Evolutionary conservation across 768 basidiomycete genomes (phyloP).

Genomic region (Daedaleopsis sinensis): DNA sequence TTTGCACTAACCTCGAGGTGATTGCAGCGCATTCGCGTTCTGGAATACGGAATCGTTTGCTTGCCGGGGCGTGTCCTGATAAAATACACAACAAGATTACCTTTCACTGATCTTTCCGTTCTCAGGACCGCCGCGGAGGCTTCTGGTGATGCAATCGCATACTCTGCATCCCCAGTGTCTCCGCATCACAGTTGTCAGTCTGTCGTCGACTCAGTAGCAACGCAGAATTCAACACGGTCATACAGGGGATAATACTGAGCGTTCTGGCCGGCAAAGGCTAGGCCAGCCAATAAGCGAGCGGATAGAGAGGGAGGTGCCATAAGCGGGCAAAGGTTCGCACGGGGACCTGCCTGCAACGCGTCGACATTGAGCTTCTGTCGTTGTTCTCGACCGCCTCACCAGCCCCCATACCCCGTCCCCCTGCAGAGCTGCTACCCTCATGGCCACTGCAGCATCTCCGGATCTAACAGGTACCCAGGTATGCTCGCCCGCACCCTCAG

Average conservation of each 20-base stretch:
- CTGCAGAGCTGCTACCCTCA: constrained; percentile 30
- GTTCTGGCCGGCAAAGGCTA: not conserved
- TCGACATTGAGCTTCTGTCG: constrained; percentile 27
- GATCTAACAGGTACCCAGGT: constrained; percentile 20
- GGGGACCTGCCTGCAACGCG: constrained; percentile 32
- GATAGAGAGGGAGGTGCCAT: constrained; percentile 14
- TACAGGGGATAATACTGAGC: not conserved
- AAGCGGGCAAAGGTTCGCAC: constrained; percentile 21
- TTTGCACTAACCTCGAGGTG: not conserved
- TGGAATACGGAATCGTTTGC: not conserved
- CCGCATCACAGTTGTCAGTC: too few relatives aligned
- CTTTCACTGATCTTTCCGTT: not conserved
- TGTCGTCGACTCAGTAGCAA: not conserved
- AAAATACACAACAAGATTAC: not conserved
- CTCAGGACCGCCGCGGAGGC: not conserved
- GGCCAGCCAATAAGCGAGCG: constrained; percentile 1
- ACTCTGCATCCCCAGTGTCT: not conserved
- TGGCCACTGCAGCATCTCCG: constrained; percentile 28
- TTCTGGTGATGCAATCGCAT: not conserved
- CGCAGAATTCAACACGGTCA: not conserved
- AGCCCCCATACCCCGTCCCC: constrained; percentile 31
- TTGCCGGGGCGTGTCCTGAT: not conserved
- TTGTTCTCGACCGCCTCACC: constrained; percentile 29
- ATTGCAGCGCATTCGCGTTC: not conserved
- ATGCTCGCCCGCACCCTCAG: not conserved